These are phyloP conservation scores for Cercospora sp. DNA, from an alignment of 2,329 filamentous ascomycete species.

Conservation along the genomic window DNA sequence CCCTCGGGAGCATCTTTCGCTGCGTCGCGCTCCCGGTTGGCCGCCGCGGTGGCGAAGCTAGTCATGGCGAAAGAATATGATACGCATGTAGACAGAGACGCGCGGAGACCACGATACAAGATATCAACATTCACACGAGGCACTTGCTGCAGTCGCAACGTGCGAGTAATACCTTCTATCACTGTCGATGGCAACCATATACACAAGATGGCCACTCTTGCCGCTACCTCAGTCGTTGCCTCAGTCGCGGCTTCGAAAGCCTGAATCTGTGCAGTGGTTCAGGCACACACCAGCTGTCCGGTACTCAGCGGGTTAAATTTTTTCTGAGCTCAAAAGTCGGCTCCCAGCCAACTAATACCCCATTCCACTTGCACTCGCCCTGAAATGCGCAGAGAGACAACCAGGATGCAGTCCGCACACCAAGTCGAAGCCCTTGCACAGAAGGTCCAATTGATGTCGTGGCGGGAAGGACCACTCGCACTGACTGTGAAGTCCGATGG, in stretches of 20 bases:
- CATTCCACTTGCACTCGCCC: background rate
- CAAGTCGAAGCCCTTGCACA: background rate
- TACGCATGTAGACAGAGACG: background rate
- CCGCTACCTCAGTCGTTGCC: background rate
- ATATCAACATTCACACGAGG: background rate
- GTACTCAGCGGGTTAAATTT: background rate
- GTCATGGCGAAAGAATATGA: background rate
- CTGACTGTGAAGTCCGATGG: background rate
- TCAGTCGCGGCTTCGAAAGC: background rate
- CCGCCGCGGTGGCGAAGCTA: background rate
- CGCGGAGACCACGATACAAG: background rate
- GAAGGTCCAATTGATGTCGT: background rate
- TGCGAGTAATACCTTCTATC: background rate
- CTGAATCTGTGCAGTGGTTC: background rate
- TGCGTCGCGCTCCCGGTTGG: background rate
- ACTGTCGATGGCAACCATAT: background rate
- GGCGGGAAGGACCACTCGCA: background rate
- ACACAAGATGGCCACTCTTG: background rate
- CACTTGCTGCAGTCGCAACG: background rate
- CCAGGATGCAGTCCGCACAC: background rate
- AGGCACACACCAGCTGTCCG: background rate
- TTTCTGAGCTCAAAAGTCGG: background rate
- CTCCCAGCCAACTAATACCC: background rate
- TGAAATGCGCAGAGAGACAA: background rate
- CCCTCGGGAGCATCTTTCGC: background rate